Evolutionary conservation across 2,329 filamentous ascomycete genomes (phyloP).

Genomic region (Ceratocystis cubensis): DNA sequence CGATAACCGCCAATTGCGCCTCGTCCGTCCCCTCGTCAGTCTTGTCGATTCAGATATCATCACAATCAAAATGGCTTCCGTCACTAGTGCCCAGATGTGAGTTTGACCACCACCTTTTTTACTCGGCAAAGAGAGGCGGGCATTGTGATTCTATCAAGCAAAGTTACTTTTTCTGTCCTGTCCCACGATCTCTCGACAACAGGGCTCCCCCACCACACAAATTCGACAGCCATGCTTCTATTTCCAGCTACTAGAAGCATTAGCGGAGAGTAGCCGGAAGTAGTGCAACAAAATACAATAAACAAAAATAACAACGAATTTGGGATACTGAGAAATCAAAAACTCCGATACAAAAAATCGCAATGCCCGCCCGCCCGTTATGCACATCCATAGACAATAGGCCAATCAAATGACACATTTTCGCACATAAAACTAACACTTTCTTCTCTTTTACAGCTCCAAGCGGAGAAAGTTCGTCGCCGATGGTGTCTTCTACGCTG

Average conservation of each 20-base stretch:
- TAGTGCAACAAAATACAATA: neutral
- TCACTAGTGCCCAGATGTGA: constrained; percentile 22
- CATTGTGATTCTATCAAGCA: constrained; percentile 17
- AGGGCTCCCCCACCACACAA: neutral
- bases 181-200: constrained; percentile 4
- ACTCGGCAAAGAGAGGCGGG: constrained; percentile 10
- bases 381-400: neutral
- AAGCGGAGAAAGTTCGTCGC: constrained; percentile 92
- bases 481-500: constrained; percentile 99
- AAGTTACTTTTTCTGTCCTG: neutral
- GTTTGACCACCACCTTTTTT: constrained; percentile 15
- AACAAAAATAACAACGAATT: neutral
- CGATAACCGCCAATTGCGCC: constrained; percentile 21
- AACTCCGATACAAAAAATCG: neutral
- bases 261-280: neutral
- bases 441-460: constrained; percentile 43
- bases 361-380: neutral
- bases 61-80: constrained; percentile 22
- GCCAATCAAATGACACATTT: neutral
- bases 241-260: neutral
- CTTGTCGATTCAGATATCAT: constrained; percentile 21
- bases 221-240: neutral
- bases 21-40: constrained; percentile 20
- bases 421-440: constrained; percentile 15
- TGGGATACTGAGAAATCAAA: neutral